Conservation (phyloP, 805 yeast genomes). For the Candida adriatica region DNA sequence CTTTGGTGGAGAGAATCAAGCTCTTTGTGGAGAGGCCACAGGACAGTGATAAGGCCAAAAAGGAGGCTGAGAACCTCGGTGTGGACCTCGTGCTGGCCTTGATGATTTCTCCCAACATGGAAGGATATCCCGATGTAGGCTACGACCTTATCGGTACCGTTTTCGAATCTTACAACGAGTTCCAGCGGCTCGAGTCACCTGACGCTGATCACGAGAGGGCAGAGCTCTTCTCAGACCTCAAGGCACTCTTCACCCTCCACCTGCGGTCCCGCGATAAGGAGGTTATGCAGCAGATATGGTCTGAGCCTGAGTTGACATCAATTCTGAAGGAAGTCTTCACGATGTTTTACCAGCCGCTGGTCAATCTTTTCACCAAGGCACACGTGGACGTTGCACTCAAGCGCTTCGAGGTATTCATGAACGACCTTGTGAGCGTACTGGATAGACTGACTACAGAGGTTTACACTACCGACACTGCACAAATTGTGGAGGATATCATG, state of each 20-base stretch:
- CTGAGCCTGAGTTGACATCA: slow-evolving; percentile 73
- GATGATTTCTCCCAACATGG: slow-evolving; percentile 19
- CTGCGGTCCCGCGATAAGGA: slow-evolving; percentile 72
- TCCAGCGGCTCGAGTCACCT: slow-evolving; percentile 21
- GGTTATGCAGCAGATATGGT: slow-evolving; percentile 71
- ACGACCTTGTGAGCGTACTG: slow-evolving; percentile 55
- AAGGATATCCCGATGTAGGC: slow-evolving; percentile 10
- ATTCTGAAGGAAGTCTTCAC: slow-evolving; percentile 68
- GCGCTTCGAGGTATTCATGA: slow-evolving; percentile 57
- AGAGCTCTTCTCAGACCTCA: slow-evolving; percentile 42
- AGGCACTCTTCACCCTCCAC: slow-evolving; percentile 55
- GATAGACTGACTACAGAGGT: slow-evolving; percentile 43
- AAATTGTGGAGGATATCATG: slow-evolving; percentile 62
- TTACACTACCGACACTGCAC: slow-evolving; percentile 44
- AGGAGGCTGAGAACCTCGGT: slow-evolving; percentile 16
- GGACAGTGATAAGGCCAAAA: slow-evolving; percentile 23
- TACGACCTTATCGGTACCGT: slow-evolving; percentile 13
- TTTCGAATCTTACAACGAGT: slow-evolving; percentile 23
- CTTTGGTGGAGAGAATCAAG: slow-evolving; percentile 25
- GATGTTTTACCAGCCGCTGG: slow-evolving; percentile 68
- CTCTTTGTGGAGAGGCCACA: slow-evolving; percentile 29
- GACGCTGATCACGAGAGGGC: slow-evolving; percentile 19
- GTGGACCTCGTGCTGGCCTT: slow-evolving; percentile 18
- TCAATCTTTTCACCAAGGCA: slow-evolving; percentile 59
- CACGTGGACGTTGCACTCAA: slow-evolving; percentile 58